Base-by-base conservation (phyloP, 352 stramenopile species). In the Globisporangium cystogenes region DNA sequence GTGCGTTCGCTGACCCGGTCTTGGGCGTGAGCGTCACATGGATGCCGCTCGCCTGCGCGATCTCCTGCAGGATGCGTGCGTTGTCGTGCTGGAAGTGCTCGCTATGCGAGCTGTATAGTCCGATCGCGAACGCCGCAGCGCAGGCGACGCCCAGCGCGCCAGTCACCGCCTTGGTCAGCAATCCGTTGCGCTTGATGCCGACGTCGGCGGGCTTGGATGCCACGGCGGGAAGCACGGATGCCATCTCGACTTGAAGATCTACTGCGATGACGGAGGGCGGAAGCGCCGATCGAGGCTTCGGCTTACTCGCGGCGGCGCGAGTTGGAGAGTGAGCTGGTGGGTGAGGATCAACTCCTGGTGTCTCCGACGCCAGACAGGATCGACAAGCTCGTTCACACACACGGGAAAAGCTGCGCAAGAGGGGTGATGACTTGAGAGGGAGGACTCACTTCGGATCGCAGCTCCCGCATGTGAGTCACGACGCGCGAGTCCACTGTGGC, bases 1-100 rank as follows among this genome's bases (percentile, higher is more conserved):
- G 51, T 8, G 48, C 48, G 48, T 45, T 57, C 16, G 55, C 6
- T 12, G 59, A 64, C 1, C 39, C 48, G 14, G 37, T 43, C 21
- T 55, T 48, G 23, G 59, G 55, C 3, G 48, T 48, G 35, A 72
- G 46, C 21, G 51, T 68, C 26, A 68, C 55, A n/a, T 72, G 49
- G 26, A 72, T 66, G 23, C 59, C 64, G 35, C 60, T 62, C 45
- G 60, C 57, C 15, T 33, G 61, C 26, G 65, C 53, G 48, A 72
- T 44, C 51, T 70, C 54, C 10, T 46, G 15, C 35, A 72, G 51
- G 10, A 72, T 37, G 39, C 65, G 65, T 21, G 43, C 50, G 24
- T 46, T 55, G 40, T 60, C 51, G 53, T 64, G 53, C 45, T 67
- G 55, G 49, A 62, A 67, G 26, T 53, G 41, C 21, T 57, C 45